Conservation (phyloP, 768 basidiomycete genomes). For the Leccinum subgranulosum region DNA sequence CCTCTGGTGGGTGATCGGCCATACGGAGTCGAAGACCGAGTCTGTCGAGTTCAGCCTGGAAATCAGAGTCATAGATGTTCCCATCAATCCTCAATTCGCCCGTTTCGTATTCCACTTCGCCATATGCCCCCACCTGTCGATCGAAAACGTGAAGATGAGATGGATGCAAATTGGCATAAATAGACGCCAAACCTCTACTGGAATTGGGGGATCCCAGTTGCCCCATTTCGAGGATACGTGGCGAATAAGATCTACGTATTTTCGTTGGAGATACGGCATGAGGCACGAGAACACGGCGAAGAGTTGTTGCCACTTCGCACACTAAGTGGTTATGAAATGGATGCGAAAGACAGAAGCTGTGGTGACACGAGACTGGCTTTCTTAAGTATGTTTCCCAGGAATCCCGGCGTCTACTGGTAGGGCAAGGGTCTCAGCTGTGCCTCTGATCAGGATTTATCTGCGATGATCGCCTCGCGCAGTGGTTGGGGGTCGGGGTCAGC, state of each 20-base stretch:
- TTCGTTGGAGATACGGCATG: slow-evolving; percentile 23
- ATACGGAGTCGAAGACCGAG: slow-evolving; percentile 1
- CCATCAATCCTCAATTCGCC: slow-evolving; percentile 31
- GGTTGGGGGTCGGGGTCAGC: not conserved
- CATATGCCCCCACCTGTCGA: slow-evolving; percentile 35
- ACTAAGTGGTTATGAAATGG: not conserved
- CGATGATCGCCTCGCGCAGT: not conserved
- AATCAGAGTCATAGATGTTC: slow-evolving; percentile 29
- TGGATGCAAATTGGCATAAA: not conserved
- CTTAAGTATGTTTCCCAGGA: slow-evolving; percentile 1
- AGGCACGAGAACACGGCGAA: not conserved
- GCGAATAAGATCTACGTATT: slow-evolving; percentile 36
- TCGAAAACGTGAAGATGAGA: not conserved
- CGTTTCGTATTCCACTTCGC: slow-evolving; percentile 26
- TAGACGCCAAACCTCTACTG: slow-evolving; percentile 24
- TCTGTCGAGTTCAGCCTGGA: slow-evolving; percentile 15
- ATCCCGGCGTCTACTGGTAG: slow-evolving; percentile 1
- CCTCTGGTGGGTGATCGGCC: slow-evolving; percentile 13
- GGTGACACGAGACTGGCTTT: not conserved
- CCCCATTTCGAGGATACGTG: slow-evolving; percentile 34
- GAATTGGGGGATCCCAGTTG: slow-evolving; percentile 37
- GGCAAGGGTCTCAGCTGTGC: not conserved
- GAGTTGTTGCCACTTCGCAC: not conserved
- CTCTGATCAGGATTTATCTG: not conserved
- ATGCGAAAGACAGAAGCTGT: not conserved